Percentiles rank a stretch among this genome's conserved stretches.
phyloP scores from a whole-genome alignment of 78 protist genomes.

The Dictyostelium citrinum region DNA sequence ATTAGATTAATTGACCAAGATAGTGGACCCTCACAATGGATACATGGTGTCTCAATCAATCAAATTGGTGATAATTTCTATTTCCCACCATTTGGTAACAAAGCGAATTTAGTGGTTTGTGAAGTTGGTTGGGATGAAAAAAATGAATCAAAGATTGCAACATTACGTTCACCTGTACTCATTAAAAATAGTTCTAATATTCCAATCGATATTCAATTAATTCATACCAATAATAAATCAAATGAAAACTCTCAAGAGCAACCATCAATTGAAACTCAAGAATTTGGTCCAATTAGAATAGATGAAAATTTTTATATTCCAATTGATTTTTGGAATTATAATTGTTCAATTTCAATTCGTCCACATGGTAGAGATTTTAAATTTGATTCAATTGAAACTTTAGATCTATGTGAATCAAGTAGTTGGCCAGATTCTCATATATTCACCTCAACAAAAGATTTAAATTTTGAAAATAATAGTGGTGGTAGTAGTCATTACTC shows the following conservation, averaged over 20 bases:
- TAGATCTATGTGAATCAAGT: constrained; percentile 12
- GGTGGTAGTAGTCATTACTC: background rate
- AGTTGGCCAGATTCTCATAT: constrained; percentile 55
- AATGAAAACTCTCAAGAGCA: too few relatives aligned
- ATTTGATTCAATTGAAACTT: background rate
- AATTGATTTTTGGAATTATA: constrained; percentile 52
- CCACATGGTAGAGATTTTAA: constrained; percentile 27
- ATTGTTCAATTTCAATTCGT: constrained; percentile 26
- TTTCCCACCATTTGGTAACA: constrained; percentile 53
- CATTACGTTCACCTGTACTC: constrained; percentile 62
- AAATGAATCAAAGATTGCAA: constrained; percentile 65
- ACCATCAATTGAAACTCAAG: background rate
- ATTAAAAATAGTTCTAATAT: constrained; percentile 27
- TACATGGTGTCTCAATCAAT: constrained; percentile 61
- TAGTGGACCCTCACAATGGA: constrained; percentile 37
- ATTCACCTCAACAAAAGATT: background rate
- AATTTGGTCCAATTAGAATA: constrained; percentile 36
- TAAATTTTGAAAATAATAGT: background rate
- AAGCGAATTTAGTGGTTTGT: constrained; percentile 60
- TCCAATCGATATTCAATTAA: constrained; percentile 26
- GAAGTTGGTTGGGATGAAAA: constrained; percentile 77
- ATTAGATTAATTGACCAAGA: constrained; percentile 21
- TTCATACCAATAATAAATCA: background rate
- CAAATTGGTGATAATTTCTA: constrained; percentile 66
- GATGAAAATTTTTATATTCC: constrained; percentile 70